Evolutionary conservation across 495 filamentous ascomycete genomes (phyloP), one percentile per base, ranked within the genome.

Genomic region (Lindgomyces ingoldianus): DNA sequence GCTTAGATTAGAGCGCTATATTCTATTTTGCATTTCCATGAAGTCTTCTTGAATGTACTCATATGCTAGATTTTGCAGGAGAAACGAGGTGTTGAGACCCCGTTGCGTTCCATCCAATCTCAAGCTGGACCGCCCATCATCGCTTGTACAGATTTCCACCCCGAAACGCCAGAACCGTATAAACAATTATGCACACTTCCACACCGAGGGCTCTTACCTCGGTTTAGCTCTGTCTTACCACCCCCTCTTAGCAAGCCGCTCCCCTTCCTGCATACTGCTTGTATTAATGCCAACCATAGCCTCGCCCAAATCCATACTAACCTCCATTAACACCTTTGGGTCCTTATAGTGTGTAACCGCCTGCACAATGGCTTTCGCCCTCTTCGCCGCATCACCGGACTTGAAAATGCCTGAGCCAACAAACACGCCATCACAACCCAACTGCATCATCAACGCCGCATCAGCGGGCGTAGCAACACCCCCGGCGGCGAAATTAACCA

Each of bases 401-500:
- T 98, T 98, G 82, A 98, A 98, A 76, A 98, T 98, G 41, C 94
- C 94, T 47, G 86, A 90, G 29, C 94, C 94, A 47, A 98, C 94
- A 72, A 98, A 98, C 29, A 98, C 94, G 57, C 94, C 94, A 73
- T 98, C 94, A 73, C 94, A 98, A 61, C 94, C 94, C 57, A 98
- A 78, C 79, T 97, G 92, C 94, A 98, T 98, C 94, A 98, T 98
- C 41, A 98, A 81, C 29, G 94, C 94, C 14, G 94, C 94, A 80
- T 98, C 94, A 2, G 94, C 94, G 0, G 94, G 94, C 11, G 94
- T 98, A 12, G 94, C 94, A 39, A 98, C 86, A 54, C 94, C 94
- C 18, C 94, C 94, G n/a, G 94, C 94, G 2, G 94, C 94, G 70
- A 98, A 98, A 83, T 98, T 98, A 48, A 98, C 94, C 1, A 98